phyloP scores from a whole-genome alignment of 2,329 filamentous ascomycete genomes.

The Pseudonectria buxi region DNA sequence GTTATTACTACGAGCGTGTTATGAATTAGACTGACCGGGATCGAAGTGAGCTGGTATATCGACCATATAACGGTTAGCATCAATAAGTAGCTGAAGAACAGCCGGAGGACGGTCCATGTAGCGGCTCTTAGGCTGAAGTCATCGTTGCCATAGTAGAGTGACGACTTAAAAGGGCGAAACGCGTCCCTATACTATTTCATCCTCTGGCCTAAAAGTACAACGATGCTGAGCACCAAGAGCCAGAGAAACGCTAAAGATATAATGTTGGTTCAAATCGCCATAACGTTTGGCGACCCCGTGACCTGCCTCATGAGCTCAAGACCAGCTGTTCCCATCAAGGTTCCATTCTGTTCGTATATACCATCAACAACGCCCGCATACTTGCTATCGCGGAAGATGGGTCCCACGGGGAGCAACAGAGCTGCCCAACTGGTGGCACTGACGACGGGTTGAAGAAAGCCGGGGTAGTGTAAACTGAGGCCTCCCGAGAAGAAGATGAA shows the following conservation, averaged over 20 bases:
- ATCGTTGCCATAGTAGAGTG: constrained; percentile 21
- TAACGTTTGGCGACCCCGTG: constrained; percentile 55
- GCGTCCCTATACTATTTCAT: constrained; percentile 40
- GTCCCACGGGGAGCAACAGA: constrained; percentile 48
- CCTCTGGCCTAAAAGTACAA: constrained; percentile 35
- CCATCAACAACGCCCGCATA: constrained; percentile 38
- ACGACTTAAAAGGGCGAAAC: constrained; percentile 36
- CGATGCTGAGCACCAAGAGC: constrained; percentile 52
- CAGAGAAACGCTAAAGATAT: constrained; percentile 54
- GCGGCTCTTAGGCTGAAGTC: constrained; percentile 3
- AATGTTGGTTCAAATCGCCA: constrained; percentile 64
- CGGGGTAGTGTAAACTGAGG: constrained; percentile 65
- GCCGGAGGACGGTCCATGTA: constrained; percentile 49
- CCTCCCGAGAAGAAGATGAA: constrained; percentile 66
- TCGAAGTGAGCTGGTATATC: constrained; percentile 57
- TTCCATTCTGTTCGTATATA: constrained; percentile 61
- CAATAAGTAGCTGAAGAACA: constrained; percentile 71
- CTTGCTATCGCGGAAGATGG: constrained; percentile 12
- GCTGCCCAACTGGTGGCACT: constrained; percentile 62
- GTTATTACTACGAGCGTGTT: constrained; percentile 27
- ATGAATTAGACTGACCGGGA: constrained; percentile 12
- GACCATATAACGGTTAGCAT: constrained; percentile 65
- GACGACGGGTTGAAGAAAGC: constrained; percentile 64
- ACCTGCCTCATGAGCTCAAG: constrained; percentile 61
- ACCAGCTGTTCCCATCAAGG: constrained; percentile 48